Base-by-base conservation (phyloP, 768 basidiomycete species). In the Mrakia blollopis region DNA sequence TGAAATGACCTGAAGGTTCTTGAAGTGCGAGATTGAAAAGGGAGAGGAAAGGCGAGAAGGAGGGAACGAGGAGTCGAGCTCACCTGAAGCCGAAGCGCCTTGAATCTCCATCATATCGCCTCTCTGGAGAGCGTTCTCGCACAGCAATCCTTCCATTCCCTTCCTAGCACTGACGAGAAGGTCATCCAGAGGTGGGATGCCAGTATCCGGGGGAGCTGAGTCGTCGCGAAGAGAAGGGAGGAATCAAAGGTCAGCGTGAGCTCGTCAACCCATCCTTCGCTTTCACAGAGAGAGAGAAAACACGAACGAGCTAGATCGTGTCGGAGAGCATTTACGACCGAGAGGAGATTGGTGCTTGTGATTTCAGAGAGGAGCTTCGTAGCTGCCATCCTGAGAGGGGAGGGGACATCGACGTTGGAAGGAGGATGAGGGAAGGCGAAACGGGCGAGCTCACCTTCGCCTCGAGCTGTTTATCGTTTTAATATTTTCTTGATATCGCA, bases 71-170 rank as follows among this genome's bases (percentile, higher is more conserved):
- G 30, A 50, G 28, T 32, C 25, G 28, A 30, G 37, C 73, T 5
- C 2, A 74, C 73, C 73, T 50, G 62, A 74, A 1, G 30, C 73
- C 3, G 62, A 14, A 62, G 73, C 62, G 10, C 73, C 73, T 25
- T 74, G 62, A 1, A 74, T 35, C 47, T 74, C 73, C 28, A 74
- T 18, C 73, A 74, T 74, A 44, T 74, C 73, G 3, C 73, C 73
- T 32, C 73, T 62, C 16, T 21, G 13, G 28, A 74, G 35, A 44
- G 44, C 73, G 21, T 67, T 47, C 25, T 44, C 61, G 16, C 44
- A 47, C 3, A 41, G 41, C n/a, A 74, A 47, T 0, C 73, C 73
- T 35, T 74, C 62, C 28, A 67, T 52, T 11, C 73, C 61, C 30
- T 74, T 63, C 30, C 62, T 67, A 3, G 73, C 44, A 28, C 32